Base-by-base conservation (phyloP, 2,329 filamentous ascomycete genomes). In the Bipolaris gigantea region DNA sequence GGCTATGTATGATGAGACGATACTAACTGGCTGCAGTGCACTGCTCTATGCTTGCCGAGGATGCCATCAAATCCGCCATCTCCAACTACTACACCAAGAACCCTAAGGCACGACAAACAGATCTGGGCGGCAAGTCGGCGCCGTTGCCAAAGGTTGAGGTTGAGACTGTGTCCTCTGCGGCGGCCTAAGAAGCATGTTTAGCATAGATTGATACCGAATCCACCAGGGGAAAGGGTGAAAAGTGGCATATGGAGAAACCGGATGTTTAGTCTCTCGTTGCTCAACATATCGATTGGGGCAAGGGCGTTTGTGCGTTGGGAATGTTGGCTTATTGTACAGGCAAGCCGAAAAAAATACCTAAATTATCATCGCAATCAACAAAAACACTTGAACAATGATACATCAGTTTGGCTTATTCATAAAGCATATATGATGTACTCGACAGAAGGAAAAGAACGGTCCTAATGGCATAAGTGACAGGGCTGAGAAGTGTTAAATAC, bases 51-150 rank as follows among this genome's bases (percentile, higher is more conserved):
- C 83, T 96, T 63, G 91, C 91, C 13, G 91, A 95, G 75, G 90
- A 96, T 72, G 91, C 90, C 60, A 95, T 96, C 83, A 94, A 94
- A 78, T 91, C 89, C 34, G 91, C 91, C 64, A 94, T 96, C 71
- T 88, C 85, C 60, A 90, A 96, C 76, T 96, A 94, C 80, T 90
- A 93, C 80, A 89, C 86, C 71, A 94, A 95, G 83, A 94, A 95
- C 79, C 90, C 90, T 55, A 86, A 88, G 59, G 85, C 85, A 33
- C 84, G 85, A 68, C 72, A 81, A 53, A 95, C 91, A 35, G 85
- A 92, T 71, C 83, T 96, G 10, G 86, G 88, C 50, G 90, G 90
- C 63, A 92, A 89, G 23, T 85, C 81, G 50, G 83, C 85, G 46
- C 80, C 86, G 65, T 81, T 92, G 69, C 86, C 89, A 43, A 84